Conservation (phyloP, 108 stramenopile species). For the Fragilariopsis cylindrus region DNA sequence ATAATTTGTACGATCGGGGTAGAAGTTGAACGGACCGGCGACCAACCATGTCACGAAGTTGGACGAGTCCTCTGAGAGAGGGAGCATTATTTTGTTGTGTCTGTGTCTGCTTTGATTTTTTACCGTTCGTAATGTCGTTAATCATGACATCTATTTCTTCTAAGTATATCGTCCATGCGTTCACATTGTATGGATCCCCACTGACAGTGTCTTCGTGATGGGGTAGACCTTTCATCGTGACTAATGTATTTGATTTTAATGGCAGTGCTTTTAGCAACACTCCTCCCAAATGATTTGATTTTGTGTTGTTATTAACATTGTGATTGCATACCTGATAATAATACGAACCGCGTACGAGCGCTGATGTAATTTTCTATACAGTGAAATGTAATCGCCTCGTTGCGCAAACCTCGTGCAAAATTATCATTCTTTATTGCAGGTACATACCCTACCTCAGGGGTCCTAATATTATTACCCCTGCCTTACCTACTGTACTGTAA, state of each 20-base stretch:
- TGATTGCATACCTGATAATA: neutral
- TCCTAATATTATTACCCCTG: too few relatives aligned
- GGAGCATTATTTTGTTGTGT: neutral
- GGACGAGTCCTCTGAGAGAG: slow-evolving; percentile 5
- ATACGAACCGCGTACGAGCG: too few relatives aligned
- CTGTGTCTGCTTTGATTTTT: neutral
- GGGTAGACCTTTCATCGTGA: slow-evolving; percentile 2
- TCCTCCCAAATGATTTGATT: too few relatives aligned
- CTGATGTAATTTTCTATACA: too few relatives aligned
- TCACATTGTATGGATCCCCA: slow-evolving; percentile 77
- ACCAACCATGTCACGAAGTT: slow-evolving; percentile 40
- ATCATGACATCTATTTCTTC: slow-evolving; percentile 66
- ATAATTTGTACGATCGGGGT: slow-evolving; percentile 97
- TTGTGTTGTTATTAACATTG: too few relatives aligned
- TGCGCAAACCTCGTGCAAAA: too few relatives aligned
- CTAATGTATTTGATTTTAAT: too few relatives aligned
- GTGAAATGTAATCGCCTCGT: too few relatives aligned
- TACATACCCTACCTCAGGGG: too few relatives aligned
- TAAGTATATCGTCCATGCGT: slow-evolving; percentile 81
- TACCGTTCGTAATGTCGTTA: neutral
- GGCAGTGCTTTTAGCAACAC: too few relatives aligned
- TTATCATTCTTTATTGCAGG: too few relatives aligned
- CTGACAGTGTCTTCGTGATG: slow-evolving; percentile 42
- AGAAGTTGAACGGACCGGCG: slow-evolving; percentile 85
- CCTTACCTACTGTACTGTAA: too few relatives aligned